Evolutionary conservation across 2,329 filamentous ascomycete species (phyloP).

Genomic region (Trematosphaeria pertusa): DNA sequence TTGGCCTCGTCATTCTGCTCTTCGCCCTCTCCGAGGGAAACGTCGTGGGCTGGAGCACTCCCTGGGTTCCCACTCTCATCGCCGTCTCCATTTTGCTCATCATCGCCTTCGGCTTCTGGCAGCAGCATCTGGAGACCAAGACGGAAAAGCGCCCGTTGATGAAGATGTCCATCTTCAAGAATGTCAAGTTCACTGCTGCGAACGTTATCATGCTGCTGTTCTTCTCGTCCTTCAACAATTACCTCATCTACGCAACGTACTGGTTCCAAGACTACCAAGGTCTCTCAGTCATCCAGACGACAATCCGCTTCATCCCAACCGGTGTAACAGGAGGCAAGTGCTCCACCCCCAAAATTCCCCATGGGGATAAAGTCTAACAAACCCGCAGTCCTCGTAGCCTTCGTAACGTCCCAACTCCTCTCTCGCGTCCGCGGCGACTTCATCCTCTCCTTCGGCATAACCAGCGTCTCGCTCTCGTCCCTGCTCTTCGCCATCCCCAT

Average conservation of each 20-base stretch:
- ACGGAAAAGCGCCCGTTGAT: conserved; percentile 64
- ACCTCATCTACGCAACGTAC: conserved; percentile 71
- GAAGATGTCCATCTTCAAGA: conserved; percentile 70
- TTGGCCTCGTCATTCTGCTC: conserved; percentile 67
- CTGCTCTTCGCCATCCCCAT: conserved; percentile 71
- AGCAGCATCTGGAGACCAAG: conserved; percentile 64
- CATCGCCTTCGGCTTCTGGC: conserved; percentile 66
- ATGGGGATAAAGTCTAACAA: conserved; percentile 3
- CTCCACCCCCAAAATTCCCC: neutral
- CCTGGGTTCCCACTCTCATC: conserved; percentile 68
- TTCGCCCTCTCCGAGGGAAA: conserved; percentile 74
- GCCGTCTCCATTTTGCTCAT: conserved; percentile 65
- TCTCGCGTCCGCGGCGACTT: conserved; percentile 64
- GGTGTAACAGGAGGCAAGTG: conserved; percentile 60
- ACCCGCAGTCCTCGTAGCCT: conserved; percentile 57
- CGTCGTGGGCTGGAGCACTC: conserved; percentile 69
- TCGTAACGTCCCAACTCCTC: conserved; percentile 53
- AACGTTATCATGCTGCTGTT: conserved; percentile 72
- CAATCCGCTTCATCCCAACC: conserved; percentile 71
- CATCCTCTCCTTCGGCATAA: conserved; percentile 65
- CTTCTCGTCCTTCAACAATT: conserved; percentile 73
- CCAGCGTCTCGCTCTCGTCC: conserved; percentile 61
- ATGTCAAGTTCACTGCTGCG: conserved; percentile 65
- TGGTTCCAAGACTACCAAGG: conserved; percentile 73
- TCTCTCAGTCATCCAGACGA: conserved; percentile 68